These are phyloP conservation scores for Phytophthora pistaciae DNA, from an alignment of 352 stramenopile genomes.

Conservation along the genomic window DNA sequence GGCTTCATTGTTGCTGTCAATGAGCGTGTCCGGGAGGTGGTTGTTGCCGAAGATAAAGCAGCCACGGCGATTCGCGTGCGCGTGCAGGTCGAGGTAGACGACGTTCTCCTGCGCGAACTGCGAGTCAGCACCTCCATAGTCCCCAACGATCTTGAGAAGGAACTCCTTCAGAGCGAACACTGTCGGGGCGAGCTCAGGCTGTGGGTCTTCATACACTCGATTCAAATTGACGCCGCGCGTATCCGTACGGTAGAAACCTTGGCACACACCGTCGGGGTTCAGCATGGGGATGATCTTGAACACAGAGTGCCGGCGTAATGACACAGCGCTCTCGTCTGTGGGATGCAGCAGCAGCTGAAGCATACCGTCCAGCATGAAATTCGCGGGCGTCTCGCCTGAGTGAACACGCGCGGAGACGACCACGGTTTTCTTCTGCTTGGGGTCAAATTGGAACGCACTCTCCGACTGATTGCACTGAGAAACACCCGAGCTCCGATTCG, in stretches of 20 bases:
- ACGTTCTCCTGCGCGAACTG: constrained; percentile 31
- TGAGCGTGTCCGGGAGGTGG: constrained; percentile 36
- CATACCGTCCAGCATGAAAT: constrained; percentile 93
- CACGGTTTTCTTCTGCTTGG: constrained; percentile 57
- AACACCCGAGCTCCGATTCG: constrained; percentile 17
- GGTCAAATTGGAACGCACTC: constrained; percentile 39
- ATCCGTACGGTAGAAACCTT: constrained; percentile 91
- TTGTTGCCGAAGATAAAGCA: constrained; percentile 94
- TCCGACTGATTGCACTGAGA: constrained; percentile 22
- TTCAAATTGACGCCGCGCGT: constrained; percentile 91
- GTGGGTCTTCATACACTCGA: constrained; percentile 81
- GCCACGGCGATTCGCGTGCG: constrained; percentile 88
- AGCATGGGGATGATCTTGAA: constrained; percentile 94
- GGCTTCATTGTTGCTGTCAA: constrained; percentile 18
- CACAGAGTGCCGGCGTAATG: constrained; percentile 82
- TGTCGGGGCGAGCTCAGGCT: constrained; percentile 54
- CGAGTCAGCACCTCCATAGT: constrained; percentile 43
- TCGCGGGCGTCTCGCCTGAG: constrained; percentile 84
- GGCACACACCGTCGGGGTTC: constrained; percentile 91
- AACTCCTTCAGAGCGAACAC: constrained; percentile 78
- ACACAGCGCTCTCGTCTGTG: constrained; percentile 55
- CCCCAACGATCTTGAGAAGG: constrained; percentile 38
- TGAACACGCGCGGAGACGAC: constrained; percentile 89
- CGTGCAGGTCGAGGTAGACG: constrained; percentile 93
- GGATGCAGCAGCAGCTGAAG: constrained; percentile 82